Evolutionary conservation across 2,329 filamentous ascomycete genomes (phyloP).

Genomic region (Hypoxylon sp.): DNA sequence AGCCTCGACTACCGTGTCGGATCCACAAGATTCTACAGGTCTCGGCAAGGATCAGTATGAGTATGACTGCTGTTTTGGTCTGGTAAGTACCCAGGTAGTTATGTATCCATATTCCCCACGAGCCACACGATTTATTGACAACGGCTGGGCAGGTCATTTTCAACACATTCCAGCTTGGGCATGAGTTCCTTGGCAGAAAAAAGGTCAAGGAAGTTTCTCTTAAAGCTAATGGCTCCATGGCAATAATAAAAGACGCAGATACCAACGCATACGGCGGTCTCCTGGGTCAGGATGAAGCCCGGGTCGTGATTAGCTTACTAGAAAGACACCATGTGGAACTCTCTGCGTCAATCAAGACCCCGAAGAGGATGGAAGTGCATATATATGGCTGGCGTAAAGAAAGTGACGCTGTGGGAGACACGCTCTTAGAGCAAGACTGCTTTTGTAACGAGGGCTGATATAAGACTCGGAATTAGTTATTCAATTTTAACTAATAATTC

Average conservation of each 20-base stretch:
- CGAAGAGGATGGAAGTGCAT: conserved; percentile 4
- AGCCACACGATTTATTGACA: not conserved
- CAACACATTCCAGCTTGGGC: not conserved
- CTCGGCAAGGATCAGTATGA: not conserved
- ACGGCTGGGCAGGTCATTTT: conserved; percentile 2
- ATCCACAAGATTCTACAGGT: not conserved
- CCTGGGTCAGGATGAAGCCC: not conserved
- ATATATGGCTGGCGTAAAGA: conserved; percentile 16
- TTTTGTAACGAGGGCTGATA: no score
- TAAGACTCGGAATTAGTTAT: no score
- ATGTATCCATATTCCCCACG: not conserved
- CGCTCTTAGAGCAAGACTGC: conserved; percentile 13
- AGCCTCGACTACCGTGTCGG: not conserved
- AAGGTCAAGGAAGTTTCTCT: not conserved
- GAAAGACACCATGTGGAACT: conserved; percentile 12
- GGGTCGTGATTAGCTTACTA: not conserved
- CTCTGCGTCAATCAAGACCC: conserved; percentile 10
- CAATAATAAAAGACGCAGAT: not conserved
- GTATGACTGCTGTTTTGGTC: conserved; percentile 20
- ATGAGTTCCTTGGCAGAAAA: not conserved
- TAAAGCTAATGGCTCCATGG: conserved; percentile 2
- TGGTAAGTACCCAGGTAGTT: no score
- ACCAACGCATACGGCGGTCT: conserved; percentile 10
- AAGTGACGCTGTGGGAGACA: conserved; percentile 14
- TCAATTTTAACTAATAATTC: no score